These are phyloP conservation scores for Epichloe glyceriae DNA, from an alignment of 2,329 filamentous ascomycete genomes.

Conservation along the genomic window DNA sequence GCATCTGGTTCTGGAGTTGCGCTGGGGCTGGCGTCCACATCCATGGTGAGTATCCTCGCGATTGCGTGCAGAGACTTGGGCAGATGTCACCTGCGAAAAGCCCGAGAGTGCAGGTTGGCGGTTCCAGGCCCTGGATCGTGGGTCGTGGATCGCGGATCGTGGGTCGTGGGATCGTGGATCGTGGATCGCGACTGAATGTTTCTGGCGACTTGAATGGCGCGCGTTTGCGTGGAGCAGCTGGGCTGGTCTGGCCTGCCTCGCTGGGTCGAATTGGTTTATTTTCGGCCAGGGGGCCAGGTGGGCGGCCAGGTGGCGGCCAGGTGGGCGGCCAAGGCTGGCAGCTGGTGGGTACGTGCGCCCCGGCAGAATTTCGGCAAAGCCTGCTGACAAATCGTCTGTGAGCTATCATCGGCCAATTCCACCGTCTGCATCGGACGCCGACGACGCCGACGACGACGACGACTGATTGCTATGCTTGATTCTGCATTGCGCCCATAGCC, in stretches of 20 bases:
- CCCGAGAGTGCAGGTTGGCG: slow-evolving; percentile 1
- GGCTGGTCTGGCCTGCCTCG: background rate
- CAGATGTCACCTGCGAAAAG: slow-evolving; percentile 9
- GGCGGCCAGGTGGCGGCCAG: background rate
- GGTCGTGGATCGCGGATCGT: no score
- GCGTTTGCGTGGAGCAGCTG: slow-evolving; percentile 5
- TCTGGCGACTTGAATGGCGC: slow-evolving; percentile 6
- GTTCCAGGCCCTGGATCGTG: slow-evolving; percentile 1
- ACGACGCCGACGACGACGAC: background rate
- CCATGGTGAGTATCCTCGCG: slow-evolving; percentile 9
- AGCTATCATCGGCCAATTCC: background rate
- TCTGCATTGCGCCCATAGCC: background rate
- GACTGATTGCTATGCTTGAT: background rate
- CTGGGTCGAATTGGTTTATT: slow-evolving; percentile 1
- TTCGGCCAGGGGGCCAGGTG: slow-evolving; percentile 5
- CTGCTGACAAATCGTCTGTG: background rate
- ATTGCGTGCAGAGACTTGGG: slow-evolving; percentile 5
- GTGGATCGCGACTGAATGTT: slow-evolving; percentile 4
- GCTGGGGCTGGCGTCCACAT: slow-evolving; percentile 7
- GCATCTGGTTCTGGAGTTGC: slow-evolving; percentile 31
- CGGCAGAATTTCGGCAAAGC: background rate
- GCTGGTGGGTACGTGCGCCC: background rate
- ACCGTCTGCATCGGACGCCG: background rate
- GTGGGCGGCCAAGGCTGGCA: background rate
- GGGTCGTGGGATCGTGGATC: background rate